These are phyloP conservation scores for Debaryomycetaceae sp. DNA, from an alignment of 1,139 yeast genomes.

Conservation along the genomic window DNA sequence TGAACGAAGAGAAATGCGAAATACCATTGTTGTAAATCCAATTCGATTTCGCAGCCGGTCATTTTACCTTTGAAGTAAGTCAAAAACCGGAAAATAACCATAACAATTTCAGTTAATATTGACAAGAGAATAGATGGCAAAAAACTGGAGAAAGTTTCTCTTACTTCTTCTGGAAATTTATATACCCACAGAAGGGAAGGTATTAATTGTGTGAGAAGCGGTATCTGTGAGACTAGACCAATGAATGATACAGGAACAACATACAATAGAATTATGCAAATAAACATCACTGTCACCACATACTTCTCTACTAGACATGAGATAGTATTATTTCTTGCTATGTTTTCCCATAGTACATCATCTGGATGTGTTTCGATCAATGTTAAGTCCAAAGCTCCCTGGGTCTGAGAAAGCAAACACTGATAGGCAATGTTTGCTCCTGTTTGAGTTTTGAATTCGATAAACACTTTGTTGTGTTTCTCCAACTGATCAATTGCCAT, in stretches of 20 bases:
- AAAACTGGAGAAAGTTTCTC: conserved; percentile 53
- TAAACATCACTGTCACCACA: conserved; percentile 40
- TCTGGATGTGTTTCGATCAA: conserved; percentile 52
- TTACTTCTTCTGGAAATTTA: conserved; percentile 48
- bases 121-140: conserved; percentile 62
- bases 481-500: conserved; percentile 15
- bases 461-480: conserved; percentile 43
- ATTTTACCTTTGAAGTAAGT: conserved; percentile 49
- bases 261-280: conserved; percentile 54
- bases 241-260: conserved; percentile 71
- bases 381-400: conserved; percentile 40
- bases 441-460: conserved; percentile 47
- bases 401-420: conserved; percentile 41
- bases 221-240: conserved; percentile 64
- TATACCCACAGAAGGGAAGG: conserved; percentile 55
- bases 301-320: conserved; percentile 33
- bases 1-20: conserved; percentile 73
- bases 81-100: conserved; percentile 47
- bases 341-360: conserved; percentile 60
- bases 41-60: conserved; percentile 55
- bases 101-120: conserved; percentile 53
- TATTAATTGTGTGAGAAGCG: conserved; percentile 51
- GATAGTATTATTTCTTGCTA: conserved; percentile 33
- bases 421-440: conserved; percentile 57
- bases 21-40: conserved; percentile 66